Base-by-base conservation (phyloP, 2,329 filamentous ascomycete species). In the Trichothecium roseum region DNA sequence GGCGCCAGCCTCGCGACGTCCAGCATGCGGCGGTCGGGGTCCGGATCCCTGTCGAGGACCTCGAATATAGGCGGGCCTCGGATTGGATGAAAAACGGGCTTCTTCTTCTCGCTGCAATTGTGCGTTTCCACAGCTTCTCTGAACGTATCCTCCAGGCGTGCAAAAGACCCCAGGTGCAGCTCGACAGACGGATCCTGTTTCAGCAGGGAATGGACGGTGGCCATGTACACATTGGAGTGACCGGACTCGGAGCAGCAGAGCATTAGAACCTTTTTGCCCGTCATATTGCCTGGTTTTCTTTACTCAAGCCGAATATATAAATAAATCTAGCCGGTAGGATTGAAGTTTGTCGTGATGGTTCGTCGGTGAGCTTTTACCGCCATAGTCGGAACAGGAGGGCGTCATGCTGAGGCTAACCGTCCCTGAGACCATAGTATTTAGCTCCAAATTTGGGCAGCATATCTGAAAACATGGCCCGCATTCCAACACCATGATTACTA, bases 211-310 rank as follows among this genome's bases (percentile, higher is more conserved):
- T 18, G 17, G 18, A 15, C 30, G 5, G 30, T 17, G 6, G 30
- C 30, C 7, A 32, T 7, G 17, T 17, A 32, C 8, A 32, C 30
- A n/a, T 32, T 32, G 6, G 30, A 32, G 17, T 32, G 30, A 8
- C 30, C 30, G 5, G 30, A 32, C 15, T 32, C 30, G 30, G 30
- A 32, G 17, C 30, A 32, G 30, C 30, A 32, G 17, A 32, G 30
- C 30, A 32, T 32, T 8, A 32, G n/a, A 5, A 32, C 30, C n/a
- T 32, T 32, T n/a, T 15, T 15, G n/a, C 10, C 29, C 29, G 16
- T 31, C n/a, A n/a, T n/a, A n/a, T n/a, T n/a, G n/a, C n/a, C n/a
- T n/a, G n/a, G n/a, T n/a, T n/a, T n/a, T n/a, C n/a, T n/a, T n/a
- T n/a, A n/a, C n/a, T n/a, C n/a, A n/a, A n/a, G n/a, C n/a, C n/a